Evolutionary conservation across 2,329 filamentous ascomycete genomes (phyloP), one percentile per base, ranked within the genome.

Genomic region (Fusarium sp.): DNA sequence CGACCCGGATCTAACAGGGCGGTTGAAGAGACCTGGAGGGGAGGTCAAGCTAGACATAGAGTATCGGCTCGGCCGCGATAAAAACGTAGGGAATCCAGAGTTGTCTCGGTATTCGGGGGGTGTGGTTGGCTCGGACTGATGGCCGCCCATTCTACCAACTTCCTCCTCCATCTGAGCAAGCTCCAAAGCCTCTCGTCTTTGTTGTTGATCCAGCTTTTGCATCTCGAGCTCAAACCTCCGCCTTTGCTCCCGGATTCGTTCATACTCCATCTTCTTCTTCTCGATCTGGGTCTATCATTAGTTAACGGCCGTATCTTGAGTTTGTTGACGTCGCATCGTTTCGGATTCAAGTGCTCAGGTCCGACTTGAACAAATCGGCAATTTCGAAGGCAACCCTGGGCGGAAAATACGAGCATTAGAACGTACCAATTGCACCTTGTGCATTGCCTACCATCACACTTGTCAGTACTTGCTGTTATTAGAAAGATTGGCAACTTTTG

Each of bases 121-220:
- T 28, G 96, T 99, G 5, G 96, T 98, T 22, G 96, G 96, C 84
- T 98, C 96, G 77, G 94, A 98, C 81, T 97, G 94, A 78, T 95
- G 93, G 61, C 93, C 93, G 69, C 90, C 87, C 70, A 87, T 83
- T 78, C 87, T 81, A 66, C 87, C 87, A 65, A 97, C 88, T 76
- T 96, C 93, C 77, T 94, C 92, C 79, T 95, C 92, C 85, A 98
- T 93, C 81, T 94, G 91, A 66, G 93, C 91, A 78, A 97, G 91
- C 80, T 98, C 95, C 77, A 93, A 90, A 80, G 95, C 94, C 80
- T 96, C 93, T 71, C 90, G 91, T 72, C 92, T 91, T 82, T 96
- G 93, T 81, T 96, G 93, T 77, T 95, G 89, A 79, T 98, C 95
- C 71, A 98, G 88, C 77, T 94, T 90, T 81, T 95, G 93, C 90